Base-by-base conservation (phyloP, 257 asterid species). In the Solanum ossicruentum region DNA sequence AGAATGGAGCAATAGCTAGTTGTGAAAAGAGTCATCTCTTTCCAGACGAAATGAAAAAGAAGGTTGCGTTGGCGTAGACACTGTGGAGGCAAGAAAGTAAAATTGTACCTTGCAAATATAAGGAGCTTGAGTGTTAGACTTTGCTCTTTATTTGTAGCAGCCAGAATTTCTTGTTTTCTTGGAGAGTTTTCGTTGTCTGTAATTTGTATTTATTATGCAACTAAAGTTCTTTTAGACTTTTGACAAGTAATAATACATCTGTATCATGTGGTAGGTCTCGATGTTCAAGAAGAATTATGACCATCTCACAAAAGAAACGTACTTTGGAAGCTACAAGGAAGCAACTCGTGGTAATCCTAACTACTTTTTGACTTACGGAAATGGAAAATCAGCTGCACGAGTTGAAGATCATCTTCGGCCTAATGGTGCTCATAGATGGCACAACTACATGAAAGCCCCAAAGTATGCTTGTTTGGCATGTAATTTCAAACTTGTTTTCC, bases 341-440 rank as follows among this genome's bases (percentile, higher is more conserved):
- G 89, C 96, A 88, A 89, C 93, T 80, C 96, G 92, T 84, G 95
- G 92, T 84, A 93, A 93, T 88, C 93, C 97, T 15, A 89, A 90
- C 86, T 93, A 92, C 93, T 93, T 93, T 82, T 88, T 95, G 92
- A 95, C 98, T 26, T 95, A 95, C 69, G 94, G 93, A 75, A 93
- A 94, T 86, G 97, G 95, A 32, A 95, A 95, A 87, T 90, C 98
- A 51, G 92, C 89, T 83, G 98, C 98, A 65, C 93, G 98, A 52
- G 71, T 95, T 75, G 94, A 91, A 89, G 95, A 94, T 77, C 92
- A 93, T 91, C 96, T 95, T 85, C 96, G 96, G 80, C 96, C 98
- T 54, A 89, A 93, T 88, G 98, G 98, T 79, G 98, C 97, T 77
- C 98, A 94, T 89, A 88, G 93, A 90, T 94, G 98, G 98, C 91